Evolutionary conservation across 1,139 yeast genomes (phyloP), one percentile per base, ranked within the genome.

Genomic region (Kluyveromyces marxianus): DNA sequence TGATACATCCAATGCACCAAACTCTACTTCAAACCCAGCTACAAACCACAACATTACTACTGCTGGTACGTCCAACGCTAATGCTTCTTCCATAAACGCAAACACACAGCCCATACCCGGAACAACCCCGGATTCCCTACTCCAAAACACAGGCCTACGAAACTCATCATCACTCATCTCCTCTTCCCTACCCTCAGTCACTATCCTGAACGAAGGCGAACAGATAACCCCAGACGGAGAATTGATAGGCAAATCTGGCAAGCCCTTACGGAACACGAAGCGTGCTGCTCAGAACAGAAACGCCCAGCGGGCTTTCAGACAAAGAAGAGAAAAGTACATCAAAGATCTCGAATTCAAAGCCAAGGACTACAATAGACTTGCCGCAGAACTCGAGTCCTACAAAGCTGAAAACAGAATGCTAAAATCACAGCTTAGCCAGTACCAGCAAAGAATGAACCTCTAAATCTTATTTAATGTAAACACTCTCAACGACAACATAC

Each of bases 281-380:
- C 76, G 96, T 53, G 96, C 96, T 1, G 87, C 83, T 21, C 96
- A 88, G 65, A 88, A 88, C 68, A 72, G 96, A 58, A 81, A 79
- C 49, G 96, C 96, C 1, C 96, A 88, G 66, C 77, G 86, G 55
- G 95, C 95, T 7, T 88, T 87, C 67, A 75, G 96, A 60, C 81
- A 79, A 59, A 74, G 96, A 48, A 82, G 84, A 61, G 95, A 86
- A 55, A 75, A 77, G 50, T 80, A 85, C 58, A 79, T 88, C 54
- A 83, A 81, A 64, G 90, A 86, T 43, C 71, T 88, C 50, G 96
- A 88, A 67, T 66, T 70, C 35, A 81, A 81, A 60, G 86, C 85
- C 4, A 72, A 74, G 41, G 83, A 81, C 60, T 76, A 78, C 42
- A 78, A 76, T 49, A 69, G 69, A 32, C 68, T 83, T 56, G 77